A percentile compares a stretch with the other conserved stretches of the same genome.
Conservation (phyloP, 108 stramenopile genomes). For the Mayamaea pseudoterrestris region DNA sequence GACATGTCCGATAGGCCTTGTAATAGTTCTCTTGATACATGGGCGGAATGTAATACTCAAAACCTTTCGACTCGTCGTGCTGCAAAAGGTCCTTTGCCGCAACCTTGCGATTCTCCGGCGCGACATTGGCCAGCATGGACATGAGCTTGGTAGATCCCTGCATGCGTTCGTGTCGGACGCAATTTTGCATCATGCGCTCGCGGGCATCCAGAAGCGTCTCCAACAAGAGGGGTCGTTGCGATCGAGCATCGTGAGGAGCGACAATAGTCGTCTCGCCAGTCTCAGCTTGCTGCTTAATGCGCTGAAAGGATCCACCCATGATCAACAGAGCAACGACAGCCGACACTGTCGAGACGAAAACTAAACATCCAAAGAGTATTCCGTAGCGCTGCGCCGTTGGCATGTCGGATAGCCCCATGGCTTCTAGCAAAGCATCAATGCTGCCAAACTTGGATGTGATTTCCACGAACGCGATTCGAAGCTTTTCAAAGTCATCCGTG, state of each 20-base stretch:
- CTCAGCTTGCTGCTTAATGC: conserved; percentile 53
- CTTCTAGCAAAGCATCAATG: conserved; percentile 42
- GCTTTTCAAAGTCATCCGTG: conserved; percentile 11
- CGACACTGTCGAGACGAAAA: conserved; percentile 49
- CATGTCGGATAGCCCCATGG: conserved; percentile 56
- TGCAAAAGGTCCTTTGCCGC: conserved; percentile 12
- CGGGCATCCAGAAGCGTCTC: conserved; percentile 56
- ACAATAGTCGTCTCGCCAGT: conserved; percentile 38
- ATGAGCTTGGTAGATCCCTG: conserved; percentile 22
- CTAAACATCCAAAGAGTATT: conserved; percentile 62
- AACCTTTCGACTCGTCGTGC: too few species aligned
- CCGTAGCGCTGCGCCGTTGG: conserved; percentile 73
- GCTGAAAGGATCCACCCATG: conserved; percentile 60
- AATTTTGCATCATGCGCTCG: conserved; percentile 45
- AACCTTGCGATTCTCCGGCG: conserved; percentile 14
- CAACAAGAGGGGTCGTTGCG: conserved; percentile 49
- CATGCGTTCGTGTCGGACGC: conserved; percentile 7
- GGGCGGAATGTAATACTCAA: conserved; percentile 4
- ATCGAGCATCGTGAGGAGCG: conserved; percentile 33
- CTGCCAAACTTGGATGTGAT: conserved; percentile 25
- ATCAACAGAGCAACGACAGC: conserved; percentile 48
- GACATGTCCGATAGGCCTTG: conserved; percentile 64
- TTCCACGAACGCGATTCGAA: conserved; percentile 16
- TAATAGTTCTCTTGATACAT: conserved; percentile 54
- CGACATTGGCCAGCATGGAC: conserved; percentile 34